Percentiles rank a stretch among this genome's conserved stretches.
These are phyloP conservation scores for Chlamydomonas sp. DNA, from an alignment of 139 green algal genomes.

Conservation along the genomic window DNA sequence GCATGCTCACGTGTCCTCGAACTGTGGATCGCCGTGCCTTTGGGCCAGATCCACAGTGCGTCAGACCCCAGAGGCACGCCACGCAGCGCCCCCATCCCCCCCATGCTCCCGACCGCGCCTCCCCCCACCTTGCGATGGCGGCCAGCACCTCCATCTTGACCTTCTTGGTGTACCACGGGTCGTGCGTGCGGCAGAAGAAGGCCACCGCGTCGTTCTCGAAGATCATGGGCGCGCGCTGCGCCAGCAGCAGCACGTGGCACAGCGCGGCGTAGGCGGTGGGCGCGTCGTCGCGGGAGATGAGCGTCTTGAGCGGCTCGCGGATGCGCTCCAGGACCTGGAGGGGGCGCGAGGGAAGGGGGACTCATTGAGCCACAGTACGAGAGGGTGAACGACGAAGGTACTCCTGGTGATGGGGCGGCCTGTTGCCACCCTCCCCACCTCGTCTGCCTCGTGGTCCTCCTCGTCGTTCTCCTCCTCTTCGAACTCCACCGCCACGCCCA, in stretches of 20 bases:
- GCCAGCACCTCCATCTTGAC: slow-evolving; percentile 95
- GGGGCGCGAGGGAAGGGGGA: too few relatives aligned
- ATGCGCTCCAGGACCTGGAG: slow-evolving; percentile 94
- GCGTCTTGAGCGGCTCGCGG: slow-evolving; percentile 90
- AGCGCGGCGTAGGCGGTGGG: slow-evolving; percentile 89
- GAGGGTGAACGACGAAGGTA: too few relatives aligned
- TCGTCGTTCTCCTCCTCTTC: slow-evolving; percentile 68
- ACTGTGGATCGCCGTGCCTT: too few relatives aligned
- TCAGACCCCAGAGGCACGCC: too few relatives aligned
- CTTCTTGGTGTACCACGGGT: slow-evolving; percentile 91
- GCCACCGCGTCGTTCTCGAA: slow-evolving; percentile 81
- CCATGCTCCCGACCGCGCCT: too few relatives aligned
- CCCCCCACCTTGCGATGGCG: too few relatives aligned
- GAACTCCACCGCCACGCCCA: slow-evolving; percentile 93
- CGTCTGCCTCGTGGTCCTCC: slow-evolving; percentile 52
- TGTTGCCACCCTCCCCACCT: slow-evolving; percentile 25
- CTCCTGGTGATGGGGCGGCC: too few relatives aligned
- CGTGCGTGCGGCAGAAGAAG: slow-evolving; percentile 93
- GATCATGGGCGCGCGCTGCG: slow-evolving; percentile 77
- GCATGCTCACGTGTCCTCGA: too few relatives aligned
- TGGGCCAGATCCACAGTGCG: too few relatives aligned
- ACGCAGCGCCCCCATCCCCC: too few relatives aligned
- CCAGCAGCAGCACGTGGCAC: slow-evolving; percentile 89
- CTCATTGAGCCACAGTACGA: too few relatives aligned
- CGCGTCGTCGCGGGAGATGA: slow-evolving; percentile 77